A percentile compares a stretch with the other conserved stretches of the same genome.
phyloP scores from a whole-genome alignment of 2,329 filamentous ascomycete species.

The Alternaria sp. region DNA sequence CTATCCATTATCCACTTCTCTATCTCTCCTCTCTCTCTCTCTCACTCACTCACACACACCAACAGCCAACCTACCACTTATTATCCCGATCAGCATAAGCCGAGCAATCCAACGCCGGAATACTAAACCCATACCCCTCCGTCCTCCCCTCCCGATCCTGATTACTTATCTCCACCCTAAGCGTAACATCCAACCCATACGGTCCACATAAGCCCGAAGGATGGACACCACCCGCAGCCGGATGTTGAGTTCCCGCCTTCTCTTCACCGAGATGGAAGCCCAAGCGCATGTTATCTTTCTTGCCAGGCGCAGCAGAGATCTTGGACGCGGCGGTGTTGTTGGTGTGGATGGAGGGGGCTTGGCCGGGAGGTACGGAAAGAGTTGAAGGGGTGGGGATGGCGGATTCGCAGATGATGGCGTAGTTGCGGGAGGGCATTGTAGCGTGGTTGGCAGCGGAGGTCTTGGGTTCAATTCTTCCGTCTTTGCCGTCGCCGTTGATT shows the following conservation, averaged over 20 bases:
- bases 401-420: constrained; percentile 68
- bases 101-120: constrained; percentile 53
- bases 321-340: constrained; percentile 43
- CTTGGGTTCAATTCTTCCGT: constrained; percentile 57
- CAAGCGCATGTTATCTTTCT: constrained; percentile 68
- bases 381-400: constrained; percentile 37
- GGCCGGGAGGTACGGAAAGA: constrained; percentile 27
- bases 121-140: constrained; percentile 60
- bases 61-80: constrained; percentile 24
- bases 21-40: neutral
- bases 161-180: constrained; percentile 59
- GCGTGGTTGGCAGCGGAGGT: constrained; percentile 78
- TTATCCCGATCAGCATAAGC: constrained; percentile 19
- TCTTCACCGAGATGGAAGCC: constrained; percentile 79
- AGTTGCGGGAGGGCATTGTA: constrained; percentile 79
- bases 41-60: neutral
- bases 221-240: constrained; percentile 65
- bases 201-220: constrained; percentile 55
- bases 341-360: constrained; percentile 28
- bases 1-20: neutral
- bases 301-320: constrained; percentile 35
- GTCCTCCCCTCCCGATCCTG: constrained; percentile 56
- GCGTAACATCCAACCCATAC: constrained; percentile 58
- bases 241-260: constrained; percentile 79
- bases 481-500: constrained; percentile 34